phyloP scores from a whole-genome alignment of 2,329 filamentous ascomycete species.

The Mycocentrospora acerina region DNA sequence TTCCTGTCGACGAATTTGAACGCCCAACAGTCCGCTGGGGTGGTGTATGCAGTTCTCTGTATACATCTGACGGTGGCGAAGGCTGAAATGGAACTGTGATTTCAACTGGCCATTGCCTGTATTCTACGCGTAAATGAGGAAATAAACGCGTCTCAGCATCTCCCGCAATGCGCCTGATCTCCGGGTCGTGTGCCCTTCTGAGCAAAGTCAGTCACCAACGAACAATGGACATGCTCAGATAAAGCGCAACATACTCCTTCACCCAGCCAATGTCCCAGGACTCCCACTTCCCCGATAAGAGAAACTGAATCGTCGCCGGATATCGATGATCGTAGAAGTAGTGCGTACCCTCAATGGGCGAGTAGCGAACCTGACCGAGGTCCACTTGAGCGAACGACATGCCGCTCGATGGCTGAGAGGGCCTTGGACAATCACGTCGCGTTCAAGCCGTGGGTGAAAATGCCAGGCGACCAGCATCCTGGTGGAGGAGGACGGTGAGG shows the following conservation, averaged over 20 bases:
- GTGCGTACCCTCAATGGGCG: constrained; percentile 30
- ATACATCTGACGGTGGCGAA: constrained; percentile 5
- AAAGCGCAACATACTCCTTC: constrained; percentile 19
- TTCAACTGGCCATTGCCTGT: constrained; percentile 19
- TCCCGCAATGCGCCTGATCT: constrained; percentile 30
- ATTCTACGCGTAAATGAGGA: constrained; percentile 18
- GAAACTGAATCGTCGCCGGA: constrained; percentile 33
- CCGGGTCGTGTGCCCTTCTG: constrained; percentile 31
- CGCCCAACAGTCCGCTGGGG: constrained; percentile 4
- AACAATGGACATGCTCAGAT: not conserved
- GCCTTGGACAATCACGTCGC: not conserved
- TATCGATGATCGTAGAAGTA: constrained; percentile 33
- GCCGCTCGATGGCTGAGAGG: not conserved
- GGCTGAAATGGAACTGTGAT: constrained; percentile 6
- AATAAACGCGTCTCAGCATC: constrained; percentile 27
- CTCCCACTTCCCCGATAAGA: constrained; percentile 33
- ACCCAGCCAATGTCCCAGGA: constrained; percentile 36
- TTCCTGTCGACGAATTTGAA: not conserved
- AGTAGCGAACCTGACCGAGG: constrained; percentile 31
- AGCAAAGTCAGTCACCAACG: constrained; percentile 6
- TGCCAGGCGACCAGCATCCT: not conserved
- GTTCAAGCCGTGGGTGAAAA: too few relatives aligned
- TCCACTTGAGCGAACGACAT: constrained; percentile 19
- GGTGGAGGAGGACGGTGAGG: not conserved
- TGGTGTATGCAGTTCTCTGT: not conserved